Evolutionary conservation across 1,284 basidiomycete genomes (phyloP), one percentile per base, ranked within the genome.

Genomic region (Malassezia caprae): DNA sequence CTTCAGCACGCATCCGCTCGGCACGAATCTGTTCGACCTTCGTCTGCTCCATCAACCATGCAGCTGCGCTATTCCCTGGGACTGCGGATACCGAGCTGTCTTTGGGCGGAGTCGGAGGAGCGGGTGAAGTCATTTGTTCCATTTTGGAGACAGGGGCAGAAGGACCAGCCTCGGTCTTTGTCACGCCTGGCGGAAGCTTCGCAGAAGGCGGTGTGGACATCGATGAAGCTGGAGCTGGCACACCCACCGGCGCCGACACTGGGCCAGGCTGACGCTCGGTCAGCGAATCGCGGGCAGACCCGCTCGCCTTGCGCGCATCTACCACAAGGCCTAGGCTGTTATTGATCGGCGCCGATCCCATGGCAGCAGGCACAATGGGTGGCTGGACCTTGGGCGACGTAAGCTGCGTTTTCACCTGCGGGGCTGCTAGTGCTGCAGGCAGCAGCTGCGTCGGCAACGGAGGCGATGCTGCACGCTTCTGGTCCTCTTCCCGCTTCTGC

Each of bases 1-100:
- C 31, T 27, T 48, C 46, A 23, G 44, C 30, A 24, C 31, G 31
- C 34, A 48, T 37, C 8, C 46, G 34, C 23, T 48, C 34, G 23
- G 46, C 34, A n/a, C 30, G 27, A 12, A 46, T 27, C 21, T 46
- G 44, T 26, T 46, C 44, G 8, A 46, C 17, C 44, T 32, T 30
- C 11, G 34, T 32, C 19, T 48, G 32, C 23, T 48, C 46, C 21
- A 37, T 48, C 10, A 48, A 31, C 44, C 44, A 46, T 4, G 30
- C 30, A 2, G 30, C 15, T 39, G 37, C 37, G 15, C 19, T 39
- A 17, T 39, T 39, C 10, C 37, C 37, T 15, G 4, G 4, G 10
- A 4, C 19, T 15, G 37, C 13, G 2, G 37, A 21, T 39, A 39
- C 19, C 5, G 44, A 15, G 12, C 12, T 32, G 27, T 46, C 30